These are phyloP conservation scores for Alternaria atra DNA, from an alignment of 2,329 filamentous ascomycete genomes.

Conservation along the genomic window DNA sequence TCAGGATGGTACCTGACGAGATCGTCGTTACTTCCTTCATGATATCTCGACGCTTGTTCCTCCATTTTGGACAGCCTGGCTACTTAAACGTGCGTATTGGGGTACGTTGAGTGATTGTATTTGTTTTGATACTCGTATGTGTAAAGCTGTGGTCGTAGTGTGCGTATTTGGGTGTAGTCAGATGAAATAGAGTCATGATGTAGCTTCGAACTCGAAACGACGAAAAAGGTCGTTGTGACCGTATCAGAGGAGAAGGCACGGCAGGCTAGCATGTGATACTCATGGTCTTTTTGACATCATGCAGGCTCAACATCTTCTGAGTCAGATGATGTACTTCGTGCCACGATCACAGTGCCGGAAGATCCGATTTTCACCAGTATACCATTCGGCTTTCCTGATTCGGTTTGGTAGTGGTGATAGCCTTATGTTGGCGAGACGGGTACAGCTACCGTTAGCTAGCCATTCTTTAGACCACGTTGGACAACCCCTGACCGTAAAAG, in stretches of 20 bases:
- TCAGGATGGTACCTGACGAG: not conserved
- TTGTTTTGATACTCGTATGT: not conserved
- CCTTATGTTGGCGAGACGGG: not conserved
- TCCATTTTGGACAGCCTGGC: too few species aligned
- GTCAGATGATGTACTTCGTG: not conserved
- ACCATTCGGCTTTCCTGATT: not conserved
- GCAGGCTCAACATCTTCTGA: not conserved
- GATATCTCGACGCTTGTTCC: not conserved
- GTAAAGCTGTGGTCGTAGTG: not conserved
- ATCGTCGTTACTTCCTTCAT: too few species aligned
- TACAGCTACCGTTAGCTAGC: not conserved
- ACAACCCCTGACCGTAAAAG: not conserved
- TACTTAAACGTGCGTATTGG: not conserved
- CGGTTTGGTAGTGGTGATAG: not conserved
- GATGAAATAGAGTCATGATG: not conserved
- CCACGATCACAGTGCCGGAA: not conserved
- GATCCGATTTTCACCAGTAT: not conserved
- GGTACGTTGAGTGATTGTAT: too few species aligned
- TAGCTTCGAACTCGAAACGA: not conserved
- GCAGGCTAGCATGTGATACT: not conserved
- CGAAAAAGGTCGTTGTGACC: not conserved
- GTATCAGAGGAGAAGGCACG: too few species aligned
- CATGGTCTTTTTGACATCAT: too few species aligned
- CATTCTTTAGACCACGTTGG: not conserved
- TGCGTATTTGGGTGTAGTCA: not conserved